Base-by-base conservation (phyloP, 345 rosid species). In the Heritiera fomes region DNA sequence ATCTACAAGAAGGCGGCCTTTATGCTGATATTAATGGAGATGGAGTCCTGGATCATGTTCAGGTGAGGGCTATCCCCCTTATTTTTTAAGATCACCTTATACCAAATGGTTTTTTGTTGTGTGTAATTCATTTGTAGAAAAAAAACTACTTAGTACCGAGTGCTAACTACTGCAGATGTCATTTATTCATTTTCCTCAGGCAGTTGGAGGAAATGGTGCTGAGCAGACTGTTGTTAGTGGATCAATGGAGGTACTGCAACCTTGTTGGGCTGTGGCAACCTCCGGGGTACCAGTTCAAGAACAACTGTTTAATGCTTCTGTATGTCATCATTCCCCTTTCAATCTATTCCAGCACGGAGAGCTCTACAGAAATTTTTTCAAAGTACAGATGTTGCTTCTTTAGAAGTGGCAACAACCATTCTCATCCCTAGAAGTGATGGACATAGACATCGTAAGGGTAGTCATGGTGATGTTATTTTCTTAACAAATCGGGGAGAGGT, bases 11-110 rank as follows among this genome's bases (percentile, higher is more conserved):
- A 90, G 99, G 99, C 60, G 98, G 99, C 73, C 97, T 97, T 84
- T 98, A 97, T 87, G 99, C 98, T 50, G 99, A 97, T 87, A 90
- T 97, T 75, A 94, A 97, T 72, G 99, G 99, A 72, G 99, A 97
- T 80, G 99, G 99, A 72, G 98, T 97, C 81, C 94, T 97, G 34
- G 99, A 97, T 86, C 98, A 97, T 89, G 98, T 97, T 34, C 99
- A 94, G 98, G 99, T 94, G 83, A 75, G 38, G 23, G 6, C 69
- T 43, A 34, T 56, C 18, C 58, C 40, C 65, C 77, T 66, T 7
- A 20, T 74, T 66, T 63, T 50, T 11, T 40, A 32, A 73, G 23
- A 34, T 71, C 58, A 32, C 75, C 28, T 32, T 32, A 23, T 32
- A 71, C 62, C 9, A 1, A 32, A 52, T 34, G 52, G 20, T 32